These are phyloP conservation scores for Wakefieldia striispora DNA, from an alignment of 768 basidiomycete species.

Conservation along the genomic window DNA sequence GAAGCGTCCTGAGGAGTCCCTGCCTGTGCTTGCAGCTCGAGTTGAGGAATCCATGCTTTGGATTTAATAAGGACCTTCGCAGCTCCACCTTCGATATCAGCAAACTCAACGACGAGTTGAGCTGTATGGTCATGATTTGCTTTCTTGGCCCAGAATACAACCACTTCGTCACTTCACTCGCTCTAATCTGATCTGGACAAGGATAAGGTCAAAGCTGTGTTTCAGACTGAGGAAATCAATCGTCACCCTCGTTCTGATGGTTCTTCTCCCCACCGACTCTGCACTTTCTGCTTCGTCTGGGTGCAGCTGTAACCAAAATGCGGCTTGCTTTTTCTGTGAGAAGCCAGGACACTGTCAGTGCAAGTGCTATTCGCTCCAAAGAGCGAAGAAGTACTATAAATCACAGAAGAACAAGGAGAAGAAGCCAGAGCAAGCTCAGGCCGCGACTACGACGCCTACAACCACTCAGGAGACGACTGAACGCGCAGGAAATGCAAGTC, in stretches of 20 bases:
- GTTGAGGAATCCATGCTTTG: conserved; percentile 1
- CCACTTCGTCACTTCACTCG: no score
- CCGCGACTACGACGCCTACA: background rate
- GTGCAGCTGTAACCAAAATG: background rate
- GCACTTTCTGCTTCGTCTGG: background rate
- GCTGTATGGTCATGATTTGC: no score
- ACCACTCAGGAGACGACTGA: no score
- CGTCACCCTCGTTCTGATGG: no score
- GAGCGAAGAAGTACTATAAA: background rate
- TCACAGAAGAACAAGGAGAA: background rate
- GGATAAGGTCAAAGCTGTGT: no score
- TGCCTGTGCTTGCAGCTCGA: conserved; percentile 1
- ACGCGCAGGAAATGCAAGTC: no score
- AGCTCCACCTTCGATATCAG: background rate
- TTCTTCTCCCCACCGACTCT: background rate
- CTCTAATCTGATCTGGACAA: no score
- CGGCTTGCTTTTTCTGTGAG: background rate
- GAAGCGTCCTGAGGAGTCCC: conserved; percentile 4
- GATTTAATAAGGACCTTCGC: conserved; percentile 7
- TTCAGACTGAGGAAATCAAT: no score
- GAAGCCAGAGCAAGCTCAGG: background rate
- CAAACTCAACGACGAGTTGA: background rate
- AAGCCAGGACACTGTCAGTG: conserved; percentile 1
- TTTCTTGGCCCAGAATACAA: no score
- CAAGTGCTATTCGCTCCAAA: background rate